phyloP scores from a whole-genome alignment of 306 rosid genomes.

The Cucurbita argyrosperma region DNA sequence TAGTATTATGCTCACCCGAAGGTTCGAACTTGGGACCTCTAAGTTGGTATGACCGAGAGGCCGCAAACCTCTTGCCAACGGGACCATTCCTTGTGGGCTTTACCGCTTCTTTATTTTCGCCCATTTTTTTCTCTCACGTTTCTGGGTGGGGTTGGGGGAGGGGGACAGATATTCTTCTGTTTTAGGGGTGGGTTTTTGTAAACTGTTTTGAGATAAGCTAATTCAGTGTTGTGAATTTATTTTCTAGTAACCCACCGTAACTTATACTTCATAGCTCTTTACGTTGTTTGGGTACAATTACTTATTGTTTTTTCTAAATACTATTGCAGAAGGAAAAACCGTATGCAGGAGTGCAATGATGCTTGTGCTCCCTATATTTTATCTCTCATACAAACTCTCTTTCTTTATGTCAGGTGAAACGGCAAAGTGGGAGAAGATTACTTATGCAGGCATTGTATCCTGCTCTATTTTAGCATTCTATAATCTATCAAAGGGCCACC shows the following conservation, averaged over 20 bases:
- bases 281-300: neutral
- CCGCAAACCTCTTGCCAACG: too few relatives aligned
- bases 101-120: too few relatives aligned
- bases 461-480: conserved; percentile 45
- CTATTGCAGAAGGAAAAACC: neutral
- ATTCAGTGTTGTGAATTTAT: neutral
- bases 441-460: conserved; percentile 59
- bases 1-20: too few relatives aligned
- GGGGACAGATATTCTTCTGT: neutral
- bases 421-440: conserved; percentile 94
- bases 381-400: neutral
- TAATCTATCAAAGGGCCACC: conserved; percentile 70
- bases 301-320: neutral
- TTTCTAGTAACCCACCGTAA: neutral
- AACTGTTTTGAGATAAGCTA: neutral
- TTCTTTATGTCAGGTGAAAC: conserved; percentile 43
- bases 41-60: too few relatives aligned
- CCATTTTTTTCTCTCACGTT: neutral
- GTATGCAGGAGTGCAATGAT: neutral
- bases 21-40: too few relatives aligned
- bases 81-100: too few relatives aligned
- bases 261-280: neutral
- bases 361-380: neutral
- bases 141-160: neutral
- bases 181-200: neutral